Evolutionary conservation across 805 yeast species (phyloP), one percentile per base, ranked within the genome.

Genomic region (Cyberlindnera suaveolens): DNA sequence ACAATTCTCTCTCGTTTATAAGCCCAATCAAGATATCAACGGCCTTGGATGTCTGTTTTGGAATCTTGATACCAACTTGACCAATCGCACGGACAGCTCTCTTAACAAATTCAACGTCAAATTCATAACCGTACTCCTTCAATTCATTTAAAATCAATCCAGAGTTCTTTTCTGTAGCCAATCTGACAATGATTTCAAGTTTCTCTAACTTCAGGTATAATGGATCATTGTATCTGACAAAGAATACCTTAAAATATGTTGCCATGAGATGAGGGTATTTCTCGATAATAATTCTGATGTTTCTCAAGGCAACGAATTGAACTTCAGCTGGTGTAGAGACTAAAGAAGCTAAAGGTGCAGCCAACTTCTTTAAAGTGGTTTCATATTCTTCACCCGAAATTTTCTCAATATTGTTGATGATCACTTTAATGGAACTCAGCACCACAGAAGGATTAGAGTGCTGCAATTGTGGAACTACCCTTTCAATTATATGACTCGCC

Each of bases 391-490:
- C 42, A 20, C 50, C 45, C 47, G 60, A 53, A 7, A 83, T 57
- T 15, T 68, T 61, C 9, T 78, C 78, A 31, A 82, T 50, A 59
- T 89, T 95, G 44, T 78, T 77, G 16, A 91, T 61, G 6, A 90
- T 78, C 3, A 85, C 88, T 58, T 89, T 87, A 48, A 93, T 79
- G 1, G 96, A 77, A 23, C 87, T 77, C 51, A 91, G 68, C 3
- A 93, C 97, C 17, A 93, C 98, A 4, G 96, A 86, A 0, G 99
- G 96, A 61, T 91, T 91, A 19, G 86, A 97, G 62, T 91, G 99
- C 67, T 91, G 99, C 57, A 91, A 75, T 66, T 93, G 98, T 13
- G 99, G 98, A 9, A 86, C 77, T 9, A 88, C 89, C 49, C 96
- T 74, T 56, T 91, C 97, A 48, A 91, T 76, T 42, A 91, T 86